These are phyloP conservation scores for Salix dunnii DNA, from an alignment of 345 rosid species.

Conservation along the genomic window DNA sequence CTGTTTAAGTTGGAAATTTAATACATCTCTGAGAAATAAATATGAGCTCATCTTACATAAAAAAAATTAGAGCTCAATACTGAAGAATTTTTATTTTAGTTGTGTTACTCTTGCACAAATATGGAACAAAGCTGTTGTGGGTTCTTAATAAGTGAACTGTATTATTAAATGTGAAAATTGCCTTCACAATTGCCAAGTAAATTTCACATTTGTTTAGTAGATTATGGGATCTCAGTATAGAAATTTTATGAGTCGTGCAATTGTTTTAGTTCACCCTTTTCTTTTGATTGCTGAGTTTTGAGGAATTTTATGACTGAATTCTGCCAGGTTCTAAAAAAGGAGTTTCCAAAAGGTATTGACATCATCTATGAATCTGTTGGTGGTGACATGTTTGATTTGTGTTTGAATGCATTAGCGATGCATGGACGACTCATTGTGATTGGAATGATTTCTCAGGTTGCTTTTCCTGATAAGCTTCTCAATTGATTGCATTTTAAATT, in stretches of 20 bases:
- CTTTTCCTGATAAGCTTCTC: conserved; percentile 6
- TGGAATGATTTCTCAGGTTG: conserved; percentile 98
- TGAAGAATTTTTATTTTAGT: no score
- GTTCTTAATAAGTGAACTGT: not conserved
- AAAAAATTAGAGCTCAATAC: no score
- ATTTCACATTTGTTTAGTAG: not conserved
- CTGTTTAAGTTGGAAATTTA: no score
- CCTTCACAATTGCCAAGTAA: not conserved
- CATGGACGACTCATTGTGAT: conserved; percentile 77
- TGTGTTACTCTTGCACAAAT: not conserved
- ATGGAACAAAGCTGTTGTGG: not conserved
- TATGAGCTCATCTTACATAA: no score
- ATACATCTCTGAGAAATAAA: no score
- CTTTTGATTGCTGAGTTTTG: not conserved
- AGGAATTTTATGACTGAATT: conserved; percentile 1
- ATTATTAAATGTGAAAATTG: not conserved
- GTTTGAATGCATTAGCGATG: conserved; percentile 81
- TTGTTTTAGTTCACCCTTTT: not conserved
- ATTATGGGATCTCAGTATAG: not conserved
- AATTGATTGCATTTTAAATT: not conserved
- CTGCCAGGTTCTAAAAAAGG: conserved; percentile 70
- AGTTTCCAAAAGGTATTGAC: conserved; percentile 82
- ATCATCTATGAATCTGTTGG: conserved; percentile 94
- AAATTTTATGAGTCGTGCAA: no score
- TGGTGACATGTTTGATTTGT: conserved; percentile 81